phyloP scores from a whole-genome alignment of 768 basidiomycete genomes.

The Pleurotus tuoliensis region DNA sequence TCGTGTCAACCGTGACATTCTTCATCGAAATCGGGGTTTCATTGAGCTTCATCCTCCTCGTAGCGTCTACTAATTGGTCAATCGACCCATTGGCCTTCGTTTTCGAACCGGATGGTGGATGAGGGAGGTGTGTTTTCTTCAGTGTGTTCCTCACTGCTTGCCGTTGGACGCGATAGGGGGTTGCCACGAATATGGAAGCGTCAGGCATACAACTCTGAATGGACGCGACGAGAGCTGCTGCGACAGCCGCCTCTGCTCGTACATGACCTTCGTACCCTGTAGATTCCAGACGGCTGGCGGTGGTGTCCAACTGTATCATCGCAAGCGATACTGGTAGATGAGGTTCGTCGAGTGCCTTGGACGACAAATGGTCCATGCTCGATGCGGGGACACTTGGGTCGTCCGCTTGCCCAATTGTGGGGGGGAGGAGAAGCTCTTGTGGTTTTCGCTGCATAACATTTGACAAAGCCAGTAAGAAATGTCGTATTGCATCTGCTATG shows the following conservation, averaged over 20 bases:
- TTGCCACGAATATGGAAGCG: slow-evolving; percentile 48
- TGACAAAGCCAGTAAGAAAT: slow-evolving; percentile 38
- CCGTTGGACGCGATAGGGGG: slow-evolving; percentile 49
- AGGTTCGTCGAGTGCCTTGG: slow-evolving; percentile 11
- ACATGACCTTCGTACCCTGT: slow-evolving; percentile 46
- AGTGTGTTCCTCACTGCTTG: slow-evolving; percentile 45
- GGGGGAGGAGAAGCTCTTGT: slow-evolving; percentile 29
- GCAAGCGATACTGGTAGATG: slow-evolving; percentile 41
- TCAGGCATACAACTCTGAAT: slow-evolving; percentile 33
- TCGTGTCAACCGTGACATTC: slow-evolving; percentile 43
- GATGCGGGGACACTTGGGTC: neutral
- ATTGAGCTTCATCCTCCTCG: slow-evolving; percentile 12
- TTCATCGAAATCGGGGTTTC: slow-evolving; percentile 1
- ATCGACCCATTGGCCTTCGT: neutral
- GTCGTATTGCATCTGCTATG: slow-evolving; percentile 24
- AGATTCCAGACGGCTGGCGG: slow-evolving; percentile 24
- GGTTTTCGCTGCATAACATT: slow-evolving; percentile 40
- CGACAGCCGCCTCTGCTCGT: slow-evolving; percentile 42
- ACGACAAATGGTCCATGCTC: slow-evolving; percentile 6
- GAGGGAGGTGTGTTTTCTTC: slow-evolving; percentile 6
- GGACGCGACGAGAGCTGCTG: slow-evolving; percentile 36
- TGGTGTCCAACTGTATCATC: slow-evolving; percentile 35
- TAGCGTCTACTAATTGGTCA: slow-evolving; percentile 12
- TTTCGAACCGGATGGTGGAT: neutral
- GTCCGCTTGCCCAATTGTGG: slow-evolving; percentile 7